Evolutionary conservation across 495 filamentous ascomycete species (phyloP).

Genomic region (Hypoxylon fuscum): DNA sequence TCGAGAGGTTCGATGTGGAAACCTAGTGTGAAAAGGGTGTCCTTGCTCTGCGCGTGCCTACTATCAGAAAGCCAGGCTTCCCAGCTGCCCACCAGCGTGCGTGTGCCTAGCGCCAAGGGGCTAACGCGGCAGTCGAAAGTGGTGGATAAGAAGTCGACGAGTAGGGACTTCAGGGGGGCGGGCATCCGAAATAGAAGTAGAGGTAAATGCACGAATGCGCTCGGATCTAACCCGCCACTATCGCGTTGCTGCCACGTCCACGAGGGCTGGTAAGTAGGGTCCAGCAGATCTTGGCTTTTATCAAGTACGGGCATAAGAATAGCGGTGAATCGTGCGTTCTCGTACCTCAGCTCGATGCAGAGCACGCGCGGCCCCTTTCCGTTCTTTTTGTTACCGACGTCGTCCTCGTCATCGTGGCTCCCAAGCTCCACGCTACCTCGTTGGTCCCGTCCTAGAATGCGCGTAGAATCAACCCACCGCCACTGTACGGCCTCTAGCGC

Average conservation of each 20-base stretch:
- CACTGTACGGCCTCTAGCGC: constrained; percentile 50
- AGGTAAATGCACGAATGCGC: constrained; percentile 49
- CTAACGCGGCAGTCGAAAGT: constrained; percentile 59
- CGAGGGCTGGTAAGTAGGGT: constrained; percentile 2
- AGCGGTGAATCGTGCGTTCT: constrained; percentile 50
- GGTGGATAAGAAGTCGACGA: constrained; percentile 55
- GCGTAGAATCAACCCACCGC: constrained; percentile 24
- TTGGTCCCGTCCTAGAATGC: constrained; percentile 7
- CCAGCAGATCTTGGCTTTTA: neutral
- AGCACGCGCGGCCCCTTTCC: constrained; percentile 27
- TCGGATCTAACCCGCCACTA: constrained; percentile 2
- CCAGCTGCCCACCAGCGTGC: constrained; percentile 49
- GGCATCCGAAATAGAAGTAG: constrained; percentile 59
- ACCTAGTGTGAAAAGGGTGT: constrained; percentile 52
- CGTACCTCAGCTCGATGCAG: constrained; percentile 50
- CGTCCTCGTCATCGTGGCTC: constrained; percentile 1
- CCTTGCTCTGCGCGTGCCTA: constrained; percentile 41
- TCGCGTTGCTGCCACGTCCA: constrained; percentile 34
- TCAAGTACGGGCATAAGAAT: constrained; percentile 50
- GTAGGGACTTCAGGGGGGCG: constrained; percentile 47
- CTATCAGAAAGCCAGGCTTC: constrained; percentile 52
- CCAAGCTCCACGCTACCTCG: constrained; percentile 25
- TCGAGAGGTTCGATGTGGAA: constrained; percentile 46
- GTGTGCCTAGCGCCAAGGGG: constrained; percentile 53
- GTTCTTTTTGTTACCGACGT: neutral